Evolutionary conservation across 129 eudicot genomes (phyloP).

Genomic region (Kitagawia praeruptora): DNA sequence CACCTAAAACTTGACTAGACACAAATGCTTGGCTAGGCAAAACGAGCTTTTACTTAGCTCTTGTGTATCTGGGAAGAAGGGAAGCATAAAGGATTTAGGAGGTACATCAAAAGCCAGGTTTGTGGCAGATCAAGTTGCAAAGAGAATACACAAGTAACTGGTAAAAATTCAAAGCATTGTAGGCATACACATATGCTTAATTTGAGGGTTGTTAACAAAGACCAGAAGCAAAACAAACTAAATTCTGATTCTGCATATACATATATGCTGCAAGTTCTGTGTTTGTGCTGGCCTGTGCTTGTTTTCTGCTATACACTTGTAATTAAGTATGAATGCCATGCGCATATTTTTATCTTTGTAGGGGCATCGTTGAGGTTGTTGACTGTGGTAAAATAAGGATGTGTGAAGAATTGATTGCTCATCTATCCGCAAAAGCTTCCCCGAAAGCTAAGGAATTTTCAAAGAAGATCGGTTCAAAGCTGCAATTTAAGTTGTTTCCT

Average conservation of each 20-base stretch:
- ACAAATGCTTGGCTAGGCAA: not conserved
- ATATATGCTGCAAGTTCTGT: not conserved
- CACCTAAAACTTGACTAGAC: not conserved
- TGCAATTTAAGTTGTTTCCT: not conserved
- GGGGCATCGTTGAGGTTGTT: constrained; percentile 8
- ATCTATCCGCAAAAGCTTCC: not conserved
- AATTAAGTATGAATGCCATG: not conserved
- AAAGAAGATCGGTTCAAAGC: not conserved
- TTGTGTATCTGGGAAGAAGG: not conserved
- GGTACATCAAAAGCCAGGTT: not conserved
- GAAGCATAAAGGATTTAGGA: not conserved
- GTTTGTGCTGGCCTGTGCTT: not conserved
- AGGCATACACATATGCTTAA: not conserved
- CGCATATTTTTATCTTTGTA: not conserved
- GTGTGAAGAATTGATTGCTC: constrained; percentile 2
- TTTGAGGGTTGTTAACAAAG: not conserved
- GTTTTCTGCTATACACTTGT: not conserved
- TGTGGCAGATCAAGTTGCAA: not conserved
- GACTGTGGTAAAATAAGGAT: constrained; percentile 8
- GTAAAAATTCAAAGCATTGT: not conserved
- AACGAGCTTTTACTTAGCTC: not conserved
- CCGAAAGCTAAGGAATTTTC: not conserved
- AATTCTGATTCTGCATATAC: not conserved
- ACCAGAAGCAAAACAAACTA: not conserved
- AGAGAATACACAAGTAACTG: not conserved